Evolutionary conservation across 2,329 filamentous ascomycete species (phyloP), one percentile per base, ranked within the genome.

Genomic region (Alternaria rosae): DNA sequence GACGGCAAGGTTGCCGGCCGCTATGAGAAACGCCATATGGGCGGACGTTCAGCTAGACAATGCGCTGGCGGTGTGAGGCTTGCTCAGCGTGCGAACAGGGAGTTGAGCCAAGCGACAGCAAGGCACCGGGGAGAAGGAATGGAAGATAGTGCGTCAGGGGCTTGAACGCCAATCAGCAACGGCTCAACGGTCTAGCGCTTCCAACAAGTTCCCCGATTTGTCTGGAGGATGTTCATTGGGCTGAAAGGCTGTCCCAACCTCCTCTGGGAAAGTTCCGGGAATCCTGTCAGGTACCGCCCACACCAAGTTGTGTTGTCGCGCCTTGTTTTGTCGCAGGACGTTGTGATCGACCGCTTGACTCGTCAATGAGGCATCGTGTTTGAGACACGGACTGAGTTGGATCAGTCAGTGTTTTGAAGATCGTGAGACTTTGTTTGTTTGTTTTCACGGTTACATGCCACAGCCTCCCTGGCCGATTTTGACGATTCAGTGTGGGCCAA

Each of bases 51-150:
- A 45, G 25, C 50, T 55, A 44, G 57, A 60, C 57, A 62, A 62
- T 74, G 71, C 66, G 74, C 67, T 75, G 76, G 74, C 73, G 59
- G 65, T 65, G 59, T 69, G 65, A 72, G 65, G 67, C 70, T 70
- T 72, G 67, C 70, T 60, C 58, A 59, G 57, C 56, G 62, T 59
- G 58, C 45, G 62, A 59, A 57, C 63, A 66, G 63, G 58, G 62
- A 61, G 47, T 54, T 13, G 25, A 43, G 59, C 45, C 59, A 38
- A 55, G 47, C 25, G 26, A 57, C 56, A 61, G 53, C 55, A 65
- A 70, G 64, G 69, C 61, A 62, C 61, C 47, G 54, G 54, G 54
- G 48, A 54, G 61, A 44, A 44, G 47, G 30, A 57, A 47, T 26
- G 35, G 53, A 48, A 54, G 59, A 57, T 70, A 66, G 66, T 58